These are phyloP conservation scores for Eucalyptus pauciflora DNA, from an alignment of 345 rosid genomes.

Conservation along the genomic window DNA sequence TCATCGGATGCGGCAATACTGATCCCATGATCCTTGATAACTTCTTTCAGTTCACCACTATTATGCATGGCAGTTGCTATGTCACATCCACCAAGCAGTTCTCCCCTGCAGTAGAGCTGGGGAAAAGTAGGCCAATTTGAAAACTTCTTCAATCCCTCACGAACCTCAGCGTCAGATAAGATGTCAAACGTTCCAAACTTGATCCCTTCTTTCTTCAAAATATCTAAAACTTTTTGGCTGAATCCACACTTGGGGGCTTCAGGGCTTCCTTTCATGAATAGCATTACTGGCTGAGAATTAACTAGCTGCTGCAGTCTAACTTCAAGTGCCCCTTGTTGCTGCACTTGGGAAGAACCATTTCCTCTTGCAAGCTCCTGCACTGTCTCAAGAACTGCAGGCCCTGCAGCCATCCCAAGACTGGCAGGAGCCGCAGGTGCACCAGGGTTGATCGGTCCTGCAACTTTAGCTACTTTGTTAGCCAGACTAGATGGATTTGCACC, in stretches of 20 bases:
- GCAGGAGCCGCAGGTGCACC: constrained; percentile 94
- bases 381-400: constrained; percentile 60
- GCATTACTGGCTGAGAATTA: constrained; percentile 67
- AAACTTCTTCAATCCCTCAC: constrained; percentile 91
- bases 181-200: constrained; percentile 82
- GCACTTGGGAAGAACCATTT: constrained; percentile 21
- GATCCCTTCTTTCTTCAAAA: constrained; percentile 69
- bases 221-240: constrained; percentile 64
- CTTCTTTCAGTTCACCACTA: constrained; percentile 78
- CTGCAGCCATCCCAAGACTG: constrained; percentile 97
- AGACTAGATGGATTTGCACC: constrained; percentile 96
- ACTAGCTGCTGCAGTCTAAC: constrained; percentile 52
- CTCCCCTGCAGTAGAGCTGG: constrained; percentile 91
- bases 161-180: constrained; percentile 58
- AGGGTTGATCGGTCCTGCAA: constrained; percentile 50
- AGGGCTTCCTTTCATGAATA: constrained; percentile 88
- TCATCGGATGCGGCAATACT: constrained; percentile 10
- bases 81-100: constrained; percentile 94
- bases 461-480: constrained; percentile 86
- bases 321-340: constrained; percentile 25
- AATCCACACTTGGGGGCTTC: constrained; percentile 91
- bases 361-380: constrained; percentile 63
- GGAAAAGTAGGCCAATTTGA: constrained; percentile 99
- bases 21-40: constrained; percentile 51
- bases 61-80: constrained; percentile 83